Evolutionary conservation across 2,329 filamentous ascomycete genomes (phyloP).

Genomic region (Pseudocercospora vitis): DNA sequence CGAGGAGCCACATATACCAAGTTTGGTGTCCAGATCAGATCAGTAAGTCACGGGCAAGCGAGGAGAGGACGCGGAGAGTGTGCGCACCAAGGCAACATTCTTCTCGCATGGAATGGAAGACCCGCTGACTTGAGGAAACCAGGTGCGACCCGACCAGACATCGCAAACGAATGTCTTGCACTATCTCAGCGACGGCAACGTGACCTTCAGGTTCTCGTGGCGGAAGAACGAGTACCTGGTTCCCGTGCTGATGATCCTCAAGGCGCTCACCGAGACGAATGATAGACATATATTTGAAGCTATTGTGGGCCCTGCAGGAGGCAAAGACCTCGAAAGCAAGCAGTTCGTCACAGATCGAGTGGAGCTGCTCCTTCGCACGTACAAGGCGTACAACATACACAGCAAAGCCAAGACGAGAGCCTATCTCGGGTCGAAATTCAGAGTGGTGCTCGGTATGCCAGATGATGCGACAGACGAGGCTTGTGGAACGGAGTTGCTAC

Average conservation of each 20-base stretch:
- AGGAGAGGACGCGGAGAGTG: too few relatives aligned
- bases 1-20: conserved; percentile 85
- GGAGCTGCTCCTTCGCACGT: conserved; percentile 86
- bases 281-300: conserved; percentile 94
- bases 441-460: conserved; percentile 79
- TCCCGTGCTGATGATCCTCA: conserved; percentile 93
- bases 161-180: conserved; percentile 97
- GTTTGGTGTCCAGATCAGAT: conserved; percentile 87
- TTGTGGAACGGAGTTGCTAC: conserved; percentile 85
- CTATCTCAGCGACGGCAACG: conserved; percentile 91
- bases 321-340: conserved; percentile 78
- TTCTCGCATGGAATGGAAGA: too few relatives aligned
- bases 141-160: conserved; percentile 96
- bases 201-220: conserved; percentile 97
- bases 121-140: too few relatives aligned
- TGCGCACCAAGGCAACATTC: too few relatives aligned
- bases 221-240: conserved; percentile 96
- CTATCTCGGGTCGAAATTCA: conserved; percentile 88
- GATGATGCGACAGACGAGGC: conserved; percentile 84
- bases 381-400: conserved; percentile 86
- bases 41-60: too few relatives aligned
- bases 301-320: conserved; percentile 75
- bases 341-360: conserved; percentile 89
- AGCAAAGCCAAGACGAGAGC: conserved; percentile 77
- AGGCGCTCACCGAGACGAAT: conserved; percentile 92